Percentiles rank a stretch among this genome's conserved stretches.
phyloP scores from a whole-genome alignment of 257 asterid genomes.

The Capsicum baccatum region DNA sequence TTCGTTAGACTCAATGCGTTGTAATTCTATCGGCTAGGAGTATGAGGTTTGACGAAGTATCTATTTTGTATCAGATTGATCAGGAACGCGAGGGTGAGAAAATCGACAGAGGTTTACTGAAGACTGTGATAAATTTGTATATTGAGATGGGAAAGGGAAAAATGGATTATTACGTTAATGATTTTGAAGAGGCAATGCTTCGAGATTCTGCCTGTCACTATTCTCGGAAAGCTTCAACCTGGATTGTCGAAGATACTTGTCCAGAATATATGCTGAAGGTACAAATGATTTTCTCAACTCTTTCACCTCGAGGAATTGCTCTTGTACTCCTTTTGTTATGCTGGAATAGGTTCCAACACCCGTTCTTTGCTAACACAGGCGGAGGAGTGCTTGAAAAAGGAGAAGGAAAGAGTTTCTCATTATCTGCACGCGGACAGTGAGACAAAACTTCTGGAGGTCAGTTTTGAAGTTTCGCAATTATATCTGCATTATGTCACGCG shows the following conservation, averaged over 20 bases:
- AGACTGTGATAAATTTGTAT: constrained; percentile 61
- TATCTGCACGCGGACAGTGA: constrained; percentile 68
- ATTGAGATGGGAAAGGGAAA: constrained; percentile 75
- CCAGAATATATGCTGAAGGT: constrained; percentile 68
- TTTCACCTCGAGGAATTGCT: background rate
- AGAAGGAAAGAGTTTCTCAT: constrained; percentile 60
- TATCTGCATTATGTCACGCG: constrained; percentile 16
- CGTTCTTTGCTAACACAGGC: constrained; percentile 48
- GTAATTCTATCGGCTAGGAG: background rate
- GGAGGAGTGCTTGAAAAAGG: constrained; percentile 61
- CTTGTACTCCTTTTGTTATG: background rate
- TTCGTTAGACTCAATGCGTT: background rate
- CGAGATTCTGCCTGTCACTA: constrained; percentile 58
- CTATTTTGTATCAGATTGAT: constrained; percentile 49
- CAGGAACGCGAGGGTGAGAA: constrained; percentile 75
- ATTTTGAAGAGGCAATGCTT: constrained; percentile 64
- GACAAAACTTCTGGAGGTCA: constrained; percentile 63
- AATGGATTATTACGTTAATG: constrained; percentile 58
- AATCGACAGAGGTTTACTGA: constrained; percentile 59
- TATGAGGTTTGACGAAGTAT: background rate
- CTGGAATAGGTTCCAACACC: constrained; percentile 23
- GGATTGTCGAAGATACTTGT: constrained; percentile 70
- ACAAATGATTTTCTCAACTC: constrained; percentile 21
- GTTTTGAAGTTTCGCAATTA: constrained; percentile 38
- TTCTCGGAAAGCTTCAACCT: constrained; percentile 70